A percentile compares a stretch with the other conserved stretches of the same genome.
Conservation (phyloP, 352 stramenopile genomes). For the Phytophthora tubulina region DNA sequence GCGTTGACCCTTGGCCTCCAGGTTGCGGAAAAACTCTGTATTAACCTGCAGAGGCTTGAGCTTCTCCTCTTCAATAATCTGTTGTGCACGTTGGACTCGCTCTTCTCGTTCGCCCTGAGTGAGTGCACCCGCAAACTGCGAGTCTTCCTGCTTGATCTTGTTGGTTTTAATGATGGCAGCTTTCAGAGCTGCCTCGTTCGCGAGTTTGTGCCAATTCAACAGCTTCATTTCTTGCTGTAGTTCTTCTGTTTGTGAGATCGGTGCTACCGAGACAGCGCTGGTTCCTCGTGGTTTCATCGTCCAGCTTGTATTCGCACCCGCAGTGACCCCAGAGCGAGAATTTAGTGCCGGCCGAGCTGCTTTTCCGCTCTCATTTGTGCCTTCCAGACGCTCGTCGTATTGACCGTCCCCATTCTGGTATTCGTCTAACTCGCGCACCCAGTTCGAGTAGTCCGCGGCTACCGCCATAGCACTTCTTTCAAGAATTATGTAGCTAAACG, state of each 20-base stretch:
- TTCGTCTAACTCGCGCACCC: conserved; percentile 68
- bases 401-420: conserved; percentile 53
- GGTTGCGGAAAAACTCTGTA: conserved; percentile 88
- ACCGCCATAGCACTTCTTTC: conserved; percentile 34
- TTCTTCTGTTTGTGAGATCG: conserved; percentile 79
- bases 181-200: conserved; percentile 94
- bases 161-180: conserved; percentile 91
- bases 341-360: conserved; percentile 17
- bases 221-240: conserved; percentile 94
- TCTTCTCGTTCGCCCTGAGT: conserved; percentile 77
- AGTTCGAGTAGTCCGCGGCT: conserved; percentile 55
- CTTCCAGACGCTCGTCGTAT: conserved; percentile 47
- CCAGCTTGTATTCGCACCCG: conserved; percentile 24
- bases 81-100: conserved; percentile 89
- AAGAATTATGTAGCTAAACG: not conserved
- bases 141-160: conserved; percentile 84
- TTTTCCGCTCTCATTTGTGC: conserved; percentile 15
- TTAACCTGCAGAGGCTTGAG: conserved; percentile 92
- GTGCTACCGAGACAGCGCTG: conserved; percentile 19
- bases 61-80: conserved; percentile 94
- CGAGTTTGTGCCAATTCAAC: conserved; percentile 95
- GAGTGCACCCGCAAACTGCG: conserved; percentile 54
- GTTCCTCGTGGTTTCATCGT: conserved; percentile 36
- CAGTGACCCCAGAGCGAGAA: conserved; percentile 20
- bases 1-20: conserved; percentile 77